Evolutionary conservation across 1,284 basidiomycete species (phyloP).

Genomic region (Singerocomus inundabilis): DNA sequence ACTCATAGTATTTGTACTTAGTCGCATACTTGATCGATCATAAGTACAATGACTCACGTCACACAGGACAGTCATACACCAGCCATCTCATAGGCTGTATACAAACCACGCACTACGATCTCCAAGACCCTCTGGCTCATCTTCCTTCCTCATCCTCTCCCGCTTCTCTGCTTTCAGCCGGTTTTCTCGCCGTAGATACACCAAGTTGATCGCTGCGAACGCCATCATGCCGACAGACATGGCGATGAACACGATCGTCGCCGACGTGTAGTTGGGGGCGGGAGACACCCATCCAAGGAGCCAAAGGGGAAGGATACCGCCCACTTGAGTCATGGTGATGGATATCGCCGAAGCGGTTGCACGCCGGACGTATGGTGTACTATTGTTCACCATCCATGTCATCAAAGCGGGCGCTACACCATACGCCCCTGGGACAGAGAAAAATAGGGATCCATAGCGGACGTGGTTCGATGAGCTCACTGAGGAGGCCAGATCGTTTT

Average conservation of each 20-base stretch:
- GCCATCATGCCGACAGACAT: conserved; percentile 37
- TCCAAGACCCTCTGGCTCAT: conserved; percentile 24
- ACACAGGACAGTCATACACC: too few relatives aligned
- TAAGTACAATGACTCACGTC: too few relatives aligned
- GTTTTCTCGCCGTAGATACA: conserved; percentile 27
- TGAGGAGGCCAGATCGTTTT: conserved; percentile 1
- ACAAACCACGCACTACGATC: conserved; percentile 35
- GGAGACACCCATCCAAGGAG: conserved; percentile 45
- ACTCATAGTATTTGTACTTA: too few relatives aligned
- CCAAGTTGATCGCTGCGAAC: conserved; percentile 32
- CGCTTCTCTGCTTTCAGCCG: conserved; percentile 21
- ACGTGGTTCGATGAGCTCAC: conserved; percentile 32
- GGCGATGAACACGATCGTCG: conserved; percentile 38
- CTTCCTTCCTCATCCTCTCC: conserved; percentile 11
- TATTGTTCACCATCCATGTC: conserved; percentile 61
- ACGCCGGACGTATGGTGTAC: conserved; percentile 51
- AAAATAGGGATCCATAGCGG: conserved; percentile 52
- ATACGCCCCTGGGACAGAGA: conserved; percentile 47
- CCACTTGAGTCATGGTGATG: conserved; percentile 51
- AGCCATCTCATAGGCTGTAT: conserved; percentile 24
- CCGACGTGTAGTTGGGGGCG: conserved; percentile 42
- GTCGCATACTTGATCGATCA: too few relatives aligned
- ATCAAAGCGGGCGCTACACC: conserved; percentile 42
- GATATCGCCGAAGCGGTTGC: conserved; percentile 53
- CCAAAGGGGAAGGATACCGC: conserved; percentile 58